These are phyloP conservation scores for Austropuccinia psidii DNA, from an alignment of 1,284 basidiomycete genomes.

Conservation along the genomic window DNA sequence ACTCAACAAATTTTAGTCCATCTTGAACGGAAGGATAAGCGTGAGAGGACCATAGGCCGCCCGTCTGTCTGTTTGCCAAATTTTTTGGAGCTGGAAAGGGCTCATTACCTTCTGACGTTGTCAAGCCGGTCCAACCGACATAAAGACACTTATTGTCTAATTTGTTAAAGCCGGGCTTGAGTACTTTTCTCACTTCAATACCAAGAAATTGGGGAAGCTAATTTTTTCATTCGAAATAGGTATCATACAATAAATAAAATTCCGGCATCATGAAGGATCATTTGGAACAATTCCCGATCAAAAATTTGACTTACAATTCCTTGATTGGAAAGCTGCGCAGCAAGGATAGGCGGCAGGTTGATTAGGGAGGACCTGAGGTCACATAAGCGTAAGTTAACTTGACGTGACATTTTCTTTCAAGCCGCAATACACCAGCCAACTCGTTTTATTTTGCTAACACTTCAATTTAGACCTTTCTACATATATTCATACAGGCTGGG, in stretches of 20 bases:
- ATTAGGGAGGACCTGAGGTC: constrained; percentile 14
- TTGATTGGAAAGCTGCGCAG: constrained; percentile 24
- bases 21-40: neutral
- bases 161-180: neutral
- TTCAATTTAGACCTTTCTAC: no score
- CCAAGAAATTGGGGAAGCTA: constrained; percentile 27
- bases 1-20: constrained; percentile 15
- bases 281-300: neutral
- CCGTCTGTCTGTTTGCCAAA: neutral
- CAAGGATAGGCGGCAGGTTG: constrained; percentile 22
- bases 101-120: neutral
- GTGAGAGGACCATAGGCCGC: neutral
- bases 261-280: no score
- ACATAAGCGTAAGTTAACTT: constrained; percentile 19
- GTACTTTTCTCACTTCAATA: constrained; percentile 11
- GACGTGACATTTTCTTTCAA: constrained; percentile 26
- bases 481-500: no score
- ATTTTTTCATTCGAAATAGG: neutral
- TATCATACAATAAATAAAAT: neutral
- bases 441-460: no score
- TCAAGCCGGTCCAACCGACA: constrained; percentile 32
- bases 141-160: neutral
- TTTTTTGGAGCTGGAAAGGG: neutral
- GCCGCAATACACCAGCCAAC: no score
- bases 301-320: constrained; percentile 19